Conservation (phyloP, 345 rosid genomes). For the Chamaenerion angustifolium region DNA sequence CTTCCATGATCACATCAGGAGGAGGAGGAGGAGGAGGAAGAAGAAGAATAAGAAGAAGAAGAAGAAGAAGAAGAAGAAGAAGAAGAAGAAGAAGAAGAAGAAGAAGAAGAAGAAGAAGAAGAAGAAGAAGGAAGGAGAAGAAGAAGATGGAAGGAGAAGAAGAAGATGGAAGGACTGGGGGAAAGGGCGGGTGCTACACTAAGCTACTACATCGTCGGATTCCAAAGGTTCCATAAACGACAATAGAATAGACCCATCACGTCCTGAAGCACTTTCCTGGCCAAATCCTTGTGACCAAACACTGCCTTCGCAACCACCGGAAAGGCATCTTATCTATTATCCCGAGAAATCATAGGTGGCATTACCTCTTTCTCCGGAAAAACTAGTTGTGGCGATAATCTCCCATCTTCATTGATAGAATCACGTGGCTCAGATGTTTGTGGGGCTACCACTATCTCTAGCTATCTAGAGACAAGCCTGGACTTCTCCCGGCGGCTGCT, state of each 20-base stretch:
- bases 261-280: conserved; percentile 93
- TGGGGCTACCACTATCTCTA: background rate
- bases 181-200: too few species aligned
- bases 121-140: too few species aligned
- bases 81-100: too few species aligned
- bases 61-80: too few species aligned
- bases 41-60: too few species aligned
- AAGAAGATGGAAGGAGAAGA: too few species aligned
- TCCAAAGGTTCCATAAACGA: conserved; percentile 87
- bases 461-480: background rate
- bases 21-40: too few species aligned
- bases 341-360: background rate
- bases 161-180: too few species aligned
- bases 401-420: too few species aligned
- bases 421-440: background rate
- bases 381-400: too few species aligned
- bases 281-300: conserved; percentile 51
- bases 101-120: too few species aligned
- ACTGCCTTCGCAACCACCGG: conserved; percentile 11
- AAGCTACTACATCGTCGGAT: conserved; percentile 51
- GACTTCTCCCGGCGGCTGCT: conserved; percentile 10
- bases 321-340: conserved; percentile 6
- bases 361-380: conserved; percentile 1
- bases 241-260: conserved; percentile 74
- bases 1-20: too few species aligned